phyloP scores from a whole-genome alignment of 1,284 basidiomycete species.

The Sanguinoderma infundibulare region DNA sequence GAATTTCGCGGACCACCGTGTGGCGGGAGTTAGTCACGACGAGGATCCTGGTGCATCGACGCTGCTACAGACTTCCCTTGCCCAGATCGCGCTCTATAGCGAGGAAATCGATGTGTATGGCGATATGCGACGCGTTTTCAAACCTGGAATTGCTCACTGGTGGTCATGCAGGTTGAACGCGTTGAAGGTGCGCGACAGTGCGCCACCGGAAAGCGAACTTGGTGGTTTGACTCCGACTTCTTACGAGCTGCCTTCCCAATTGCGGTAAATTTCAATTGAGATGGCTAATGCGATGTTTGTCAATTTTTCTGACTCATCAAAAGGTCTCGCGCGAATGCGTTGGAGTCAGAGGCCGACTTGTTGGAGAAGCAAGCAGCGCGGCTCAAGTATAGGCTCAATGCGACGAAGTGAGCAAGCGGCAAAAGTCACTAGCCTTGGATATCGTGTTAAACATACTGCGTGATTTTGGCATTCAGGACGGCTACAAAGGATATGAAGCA shows the following conservation, averaged over 20 bases:
- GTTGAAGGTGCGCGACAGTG: neutral
- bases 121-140: neutral
- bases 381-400: constrained; percentile 22
- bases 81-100: constrained; percentile 22
- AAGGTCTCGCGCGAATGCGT: constrained; percentile 8
- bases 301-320: neutral
- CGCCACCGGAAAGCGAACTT: neutral
- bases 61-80: neutral
- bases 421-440: neutral
- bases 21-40: neutral
- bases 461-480: constrained; percentile 8
- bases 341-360: constrained; percentile 22
- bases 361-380: constrained; percentile 22
- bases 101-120: constrained; percentile 20
- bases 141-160: neutral
- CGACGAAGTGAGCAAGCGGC: constrained; percentile 32
- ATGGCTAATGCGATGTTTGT: no score
- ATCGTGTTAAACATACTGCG: neutral
- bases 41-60: neutral
- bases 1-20: neutral
- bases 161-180: neutral
- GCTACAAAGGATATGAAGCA: constrained; percentile 20
- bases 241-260: constrained; percentile 17
- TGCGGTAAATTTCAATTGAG: constrained; percentile 5
- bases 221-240: neutral